Conservation (phyloP, 2,329 filamentous ascomycete species). For the Pestalotiopsis sp. region DNA sequence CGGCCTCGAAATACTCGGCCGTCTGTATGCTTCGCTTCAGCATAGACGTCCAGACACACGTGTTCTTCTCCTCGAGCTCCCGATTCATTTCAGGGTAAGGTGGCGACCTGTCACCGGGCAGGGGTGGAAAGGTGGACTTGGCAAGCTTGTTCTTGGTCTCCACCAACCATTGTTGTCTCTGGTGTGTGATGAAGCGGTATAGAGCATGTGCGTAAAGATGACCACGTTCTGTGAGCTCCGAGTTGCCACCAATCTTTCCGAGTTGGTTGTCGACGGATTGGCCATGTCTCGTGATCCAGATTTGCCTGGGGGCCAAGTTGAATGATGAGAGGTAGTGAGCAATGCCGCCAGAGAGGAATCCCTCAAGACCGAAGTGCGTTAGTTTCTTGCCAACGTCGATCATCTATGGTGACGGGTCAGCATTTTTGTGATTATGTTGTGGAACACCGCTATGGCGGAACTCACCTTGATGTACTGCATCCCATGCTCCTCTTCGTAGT, state of each 20-base stretch:
- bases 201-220: slow-evolving; percentile 78
- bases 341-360: slow-evolving; percentile 89
- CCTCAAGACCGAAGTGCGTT: slow-evolving; percentile 85
- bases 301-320: slow-evolving; percentile 91
- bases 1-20: slow-evolving; percentile 82
- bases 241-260: slow-evolving; percentile 91
- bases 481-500: slow-evolving; percentile 86
- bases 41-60: slow-evolving; percentile 99
- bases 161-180: slow-evolving; percentile 80
- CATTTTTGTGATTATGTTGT: neutral
- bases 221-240: slow-evolving; percentile 76
- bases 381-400: slow-evolving; percentile 96
- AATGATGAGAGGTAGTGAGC: slow-evolving; percentile 96
- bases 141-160: slow-evolving; percentile 79
- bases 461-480: slow-evolving; percentile 86
- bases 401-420: slow-evolving; percentile 60
- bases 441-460: neutral
- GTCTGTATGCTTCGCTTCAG: slow-evolving; percentile 87
- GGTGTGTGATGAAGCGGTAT: slow-evolving; percentile 79
- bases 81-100: slow-evolving; percentile 85
- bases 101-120: slow-evolving; percentile 88
- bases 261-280: slow-evolving; percentile 86
- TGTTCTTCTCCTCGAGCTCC: slow-evolving; percentile 79
- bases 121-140: slow-evolving; percentile 82
- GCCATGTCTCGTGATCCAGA: slow-evolving; percentile 97